Evolutionary conservation across 2,329 filamentous ascomycete genomes (phyloP).

Genomic region (Trematosphaeria pertusa): DNA sequence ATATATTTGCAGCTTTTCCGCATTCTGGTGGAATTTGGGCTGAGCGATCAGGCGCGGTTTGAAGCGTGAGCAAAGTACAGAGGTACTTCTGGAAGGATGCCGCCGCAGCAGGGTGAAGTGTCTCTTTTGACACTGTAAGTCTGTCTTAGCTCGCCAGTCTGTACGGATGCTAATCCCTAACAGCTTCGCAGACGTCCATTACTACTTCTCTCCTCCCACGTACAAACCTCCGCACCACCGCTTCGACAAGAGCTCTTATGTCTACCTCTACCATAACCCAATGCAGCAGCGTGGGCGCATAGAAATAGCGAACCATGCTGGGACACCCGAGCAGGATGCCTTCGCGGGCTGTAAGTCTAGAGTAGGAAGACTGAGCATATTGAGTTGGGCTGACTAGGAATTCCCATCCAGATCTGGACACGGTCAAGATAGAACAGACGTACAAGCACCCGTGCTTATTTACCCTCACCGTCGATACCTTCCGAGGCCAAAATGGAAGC

Average conservation of each 20-base stretch:
- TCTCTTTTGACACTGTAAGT: conserved; percentile 57
- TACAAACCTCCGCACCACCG: conserved; percentile 76
- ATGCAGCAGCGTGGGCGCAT: conserved; percentile 71
- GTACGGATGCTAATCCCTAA: conserved; percentile 22
- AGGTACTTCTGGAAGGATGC: conserved; percentile 46
- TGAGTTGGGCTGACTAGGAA: conserved; percentile 26
- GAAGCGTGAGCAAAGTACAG: too few relatives aligned
- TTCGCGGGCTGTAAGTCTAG: conserved; percentile 73
- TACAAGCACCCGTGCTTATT: conserved; percentile 77
- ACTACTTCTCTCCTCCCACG: conserved; percentile 74
- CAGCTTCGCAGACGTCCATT: conserved; percentile 81
- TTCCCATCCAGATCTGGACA: conserved; percentile 65
- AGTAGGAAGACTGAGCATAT: background rate
- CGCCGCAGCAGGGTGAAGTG: conserved; percentile 56
- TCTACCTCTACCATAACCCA: conserved; percentile 80
- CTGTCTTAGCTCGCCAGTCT: too few relatives aligned
- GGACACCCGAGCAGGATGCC: conserved; percentile 78
- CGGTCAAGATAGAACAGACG: conserved; percentile 70
- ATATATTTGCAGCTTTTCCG: conserved; percentile 4
- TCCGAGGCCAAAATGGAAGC: conserved; percentile 38
- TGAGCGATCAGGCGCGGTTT: background rate
- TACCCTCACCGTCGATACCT: conserved; percentile 66
- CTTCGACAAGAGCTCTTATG: conserved; percentile 80
- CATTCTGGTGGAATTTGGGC: conserved; percentile 8
- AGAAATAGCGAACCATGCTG: conserved; percentile 77